These are phyloP conservation scores for Hortiboletus campestris DNA, from an alignment of 768 basidiomycete species.

Conservation along the genomic window DNA sequence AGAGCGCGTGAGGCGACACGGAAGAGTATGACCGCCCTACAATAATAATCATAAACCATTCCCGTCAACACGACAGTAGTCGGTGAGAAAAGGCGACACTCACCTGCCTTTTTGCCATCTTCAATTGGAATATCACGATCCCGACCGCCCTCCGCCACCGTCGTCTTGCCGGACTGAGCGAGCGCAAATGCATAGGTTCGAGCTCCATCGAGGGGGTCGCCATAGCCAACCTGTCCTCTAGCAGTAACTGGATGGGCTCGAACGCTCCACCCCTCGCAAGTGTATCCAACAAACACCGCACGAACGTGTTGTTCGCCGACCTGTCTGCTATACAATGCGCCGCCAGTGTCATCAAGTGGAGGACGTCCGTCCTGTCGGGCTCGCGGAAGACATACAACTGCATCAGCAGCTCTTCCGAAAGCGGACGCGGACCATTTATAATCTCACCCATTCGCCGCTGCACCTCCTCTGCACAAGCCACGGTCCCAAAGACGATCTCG, in stretches of 20 bases:
- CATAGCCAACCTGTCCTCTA: slow-evolving; percentile 42
- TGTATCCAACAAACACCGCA: slow-evolving; percentile 45
- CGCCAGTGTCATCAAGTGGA: slow-evolving; percentile 43
- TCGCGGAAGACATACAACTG: slow-evolving; percentile 43
- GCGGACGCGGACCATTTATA: slow-evolving; percentile 33
- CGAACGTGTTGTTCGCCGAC: slow-evolving; percentile 40
- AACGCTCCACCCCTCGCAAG: slow-evolving; percentile 20
- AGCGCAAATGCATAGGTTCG: slow-evolving; percentile 27
- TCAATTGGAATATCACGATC: slow-evolving; percentile 31
- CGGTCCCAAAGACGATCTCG: slow-evolving; percentile 39
- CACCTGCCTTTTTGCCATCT: slow-evolving; percentile 37
- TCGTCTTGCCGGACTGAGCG: slow-evolving; percentile 34
- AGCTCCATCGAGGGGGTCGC: slow-evolving; percentile 39
- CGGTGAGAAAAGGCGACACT: background rate
- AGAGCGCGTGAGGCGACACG: slow-evolving; percentile 37
- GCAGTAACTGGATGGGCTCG: slow-evolving; percentile 16
- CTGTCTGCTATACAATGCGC: slow-evolving; percentile 55
- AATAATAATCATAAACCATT: background rate
- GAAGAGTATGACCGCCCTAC: slow-evolving; percentile 60
- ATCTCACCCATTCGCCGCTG: slow-evolving; percentile 26
- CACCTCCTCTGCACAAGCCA: slow-evolving; percentile 37
- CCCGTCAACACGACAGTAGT: too few species aligned
- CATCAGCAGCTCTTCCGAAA: slow-evolving; percentile 44
- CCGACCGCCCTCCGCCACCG: slow-evolving; percentile 50
- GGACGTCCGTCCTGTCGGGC: slow-evolving; percentile 31